Evolutionary conservation across 192 early-diverging fungal species (phyloP).

Genomic region (Chytriomyces confervae): DNA sequence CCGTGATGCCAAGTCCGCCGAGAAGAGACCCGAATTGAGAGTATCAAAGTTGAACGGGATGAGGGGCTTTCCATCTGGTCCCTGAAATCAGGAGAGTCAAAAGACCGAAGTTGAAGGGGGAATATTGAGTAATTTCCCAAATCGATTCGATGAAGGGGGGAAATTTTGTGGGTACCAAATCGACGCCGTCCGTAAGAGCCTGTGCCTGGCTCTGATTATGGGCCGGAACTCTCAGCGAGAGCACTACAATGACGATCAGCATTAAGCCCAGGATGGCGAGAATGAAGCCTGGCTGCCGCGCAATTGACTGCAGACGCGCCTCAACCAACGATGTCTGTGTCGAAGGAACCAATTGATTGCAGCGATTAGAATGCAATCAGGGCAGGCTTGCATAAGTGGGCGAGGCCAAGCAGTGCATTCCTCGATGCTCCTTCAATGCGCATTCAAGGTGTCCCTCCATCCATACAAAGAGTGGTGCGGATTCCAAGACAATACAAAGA

Average conservation of each 20-base stretch:
- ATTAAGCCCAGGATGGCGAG: slow-evolving; percentile 4
- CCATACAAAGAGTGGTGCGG: too few relatives aligned
- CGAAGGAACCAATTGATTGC: too few relatives aligned
- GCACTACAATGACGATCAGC: neutral
- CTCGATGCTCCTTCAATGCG: neutral
- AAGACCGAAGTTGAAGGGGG: neutral
- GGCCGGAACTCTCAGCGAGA: slow-evolving; percentile 3
- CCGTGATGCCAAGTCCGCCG: neutral
- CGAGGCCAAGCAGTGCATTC: neutral
- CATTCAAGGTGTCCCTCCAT: too few relatives aligned
- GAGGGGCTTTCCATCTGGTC: slow-evolving; percentile 1
- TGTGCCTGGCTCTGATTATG: neutral
- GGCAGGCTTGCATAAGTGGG: neutral
- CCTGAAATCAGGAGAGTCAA: neutral
- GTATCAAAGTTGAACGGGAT: slow-evolving; percentile 9
- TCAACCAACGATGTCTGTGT: neutral
- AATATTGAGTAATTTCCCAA: neutral
- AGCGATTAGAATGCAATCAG: neutral
- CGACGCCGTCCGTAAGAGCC: too few relatives aligned
- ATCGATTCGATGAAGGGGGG: neutral
- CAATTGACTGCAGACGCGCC: neutral
- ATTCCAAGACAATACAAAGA: too few relatives aligned
- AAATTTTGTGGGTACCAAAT: too few relatives aligned
- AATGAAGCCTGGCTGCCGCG: neutral
- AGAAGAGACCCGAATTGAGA: slow-evolving; percentile 8